phyloP scores from a whole-genome alignment of 331 rosid species.

The Pyrus hybrid region DNA sequence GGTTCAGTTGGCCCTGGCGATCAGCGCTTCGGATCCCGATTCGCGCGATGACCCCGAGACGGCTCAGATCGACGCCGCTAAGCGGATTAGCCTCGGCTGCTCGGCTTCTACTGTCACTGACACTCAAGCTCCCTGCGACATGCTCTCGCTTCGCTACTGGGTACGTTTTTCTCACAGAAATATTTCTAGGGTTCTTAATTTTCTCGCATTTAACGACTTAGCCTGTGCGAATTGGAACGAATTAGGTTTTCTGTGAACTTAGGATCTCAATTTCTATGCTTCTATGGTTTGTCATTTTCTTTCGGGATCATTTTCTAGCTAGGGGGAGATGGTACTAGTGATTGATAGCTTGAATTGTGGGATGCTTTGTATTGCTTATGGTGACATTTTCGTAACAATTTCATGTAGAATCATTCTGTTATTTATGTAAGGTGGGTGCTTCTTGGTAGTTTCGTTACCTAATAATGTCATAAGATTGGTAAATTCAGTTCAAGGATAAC shows the following conservation, averaged over 20 bases:
- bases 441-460: neutral
- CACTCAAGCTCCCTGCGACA: constrained; percentile 48
- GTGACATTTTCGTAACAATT: neutral
- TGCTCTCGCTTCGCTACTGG: constrained; percentile 89
- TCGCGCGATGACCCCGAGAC: constrained; percentile 62
- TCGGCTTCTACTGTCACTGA: constrained; percentile 48
- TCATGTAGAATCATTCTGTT: neutral
- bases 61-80: constrained; percentile 98
- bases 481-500: neutral
- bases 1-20: constrained; percentile 92
- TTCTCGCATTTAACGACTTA: neutral
- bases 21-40: constrained; percentile 93
- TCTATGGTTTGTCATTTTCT: neutral
- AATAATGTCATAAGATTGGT: neutral
- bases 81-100: constrained; percentile 95
- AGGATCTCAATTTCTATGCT: neutral
- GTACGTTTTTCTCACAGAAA: constrained; percentile 22
- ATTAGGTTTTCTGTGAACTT: constrained; percentile 3
- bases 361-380: neutral
- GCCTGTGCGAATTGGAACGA: neutral
- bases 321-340: neutral
- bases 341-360: neutral
- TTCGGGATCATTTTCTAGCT: neutral
- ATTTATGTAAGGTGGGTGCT: neutral
- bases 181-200: neutral